Base-by-base conservation (phyloP, 257 asterid genomes). In the Cynanchum wilfordii region DNA sequence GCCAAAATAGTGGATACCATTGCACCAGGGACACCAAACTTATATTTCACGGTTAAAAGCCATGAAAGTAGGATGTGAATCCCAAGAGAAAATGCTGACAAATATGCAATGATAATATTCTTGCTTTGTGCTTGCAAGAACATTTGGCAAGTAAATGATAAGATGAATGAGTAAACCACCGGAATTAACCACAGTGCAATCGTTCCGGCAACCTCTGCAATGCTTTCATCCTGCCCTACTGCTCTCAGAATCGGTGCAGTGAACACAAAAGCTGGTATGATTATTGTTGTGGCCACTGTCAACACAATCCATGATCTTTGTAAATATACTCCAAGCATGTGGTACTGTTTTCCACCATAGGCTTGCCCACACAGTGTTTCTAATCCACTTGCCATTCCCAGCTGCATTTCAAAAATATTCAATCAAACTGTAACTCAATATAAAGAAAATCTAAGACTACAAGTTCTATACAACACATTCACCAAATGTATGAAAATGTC, bases 341-440 rank as follows among this genome's bases (percentile, higher is more conserved):
- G 89, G 44, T 88, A 82, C 25, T 92, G 96, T 58, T 60, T 82
- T 25, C 92, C 97, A 11, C 97, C 96, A 47, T 83, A 92, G n/a
- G 97, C 89, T 72, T 92, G 97, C 49, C 97, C 96, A 63, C 95
- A 88, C 0, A 89, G 75, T 7, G 96, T 92, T 80, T 92, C 96
- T 66, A 87, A 76, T 68, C 96, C 97, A 71, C 89, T 92, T 2
- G 97, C 93, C 83, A 81, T 82, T 13, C 97, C 97, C 68, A 89
- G 68, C 97, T 92, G 86, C 84, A 70, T 7, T 42, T 77, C 17
- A 29, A 22, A 73, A 50, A 8, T 42, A 42, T 38, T 38, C 44
- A 38, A 38, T 38, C n/a, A n/a, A n/a, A n/a, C n/a, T n/a, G n/a
- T n/a, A n/a, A n/a, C n/a, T n/a, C n/a, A n/a, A n/a, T n/a, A n/a